Evolutionary conservation across 2,329 filamentous ascomycete genomes (phyloP), one percentile per base, ranked within the genome.

Genomic region (Ceratocystis cubensis): DNA sequence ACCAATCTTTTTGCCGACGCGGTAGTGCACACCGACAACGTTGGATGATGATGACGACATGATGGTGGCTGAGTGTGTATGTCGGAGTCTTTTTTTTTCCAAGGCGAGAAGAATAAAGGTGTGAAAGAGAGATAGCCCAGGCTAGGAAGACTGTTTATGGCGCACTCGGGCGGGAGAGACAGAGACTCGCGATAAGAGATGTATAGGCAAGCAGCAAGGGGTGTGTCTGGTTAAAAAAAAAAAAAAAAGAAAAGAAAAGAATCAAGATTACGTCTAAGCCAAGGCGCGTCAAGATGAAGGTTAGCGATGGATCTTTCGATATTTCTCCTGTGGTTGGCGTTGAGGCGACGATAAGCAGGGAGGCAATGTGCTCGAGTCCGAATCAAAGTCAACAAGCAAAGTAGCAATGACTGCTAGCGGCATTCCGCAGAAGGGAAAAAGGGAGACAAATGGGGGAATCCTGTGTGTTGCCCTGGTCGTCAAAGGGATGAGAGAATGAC

Each of bases 1-100:
- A 76, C 94, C 94, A 72, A 99, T 97, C 82, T 99, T 99, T 85
- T 97, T 97, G 73, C 94, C 94, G 71, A 99, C 94, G 71, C 94
- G 85, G 78, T 99, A 99, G 80, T 99, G 94, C 71, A 99, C 94
- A 75, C 94, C 94, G 74, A 97, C 94, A 72, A 99, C 94, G 78
- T 97, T 97, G 69, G 91, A 96, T 70, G 90, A 94, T 69, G 88
- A 91, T 68, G 88, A 91, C 70, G 89, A 92, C 90, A 94, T 94
- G 75, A 73, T 75, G 75, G 71, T 69, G 53, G 53, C 25, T 28
- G 22, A 13, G 25, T 57, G 28, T 53, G 48, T 53, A 13, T 22
- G 5, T 41, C 10, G 37, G 13, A 1, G 10, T 41, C 1, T 41
- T 41, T 41, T 41, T 41, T 41, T 22, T 37, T 37, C 13, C 1